Evolutionary conservation across 495 filamentous ascomycete species (phyloP).

Genomic region (Oleoguttula mirabilis): DNA sequence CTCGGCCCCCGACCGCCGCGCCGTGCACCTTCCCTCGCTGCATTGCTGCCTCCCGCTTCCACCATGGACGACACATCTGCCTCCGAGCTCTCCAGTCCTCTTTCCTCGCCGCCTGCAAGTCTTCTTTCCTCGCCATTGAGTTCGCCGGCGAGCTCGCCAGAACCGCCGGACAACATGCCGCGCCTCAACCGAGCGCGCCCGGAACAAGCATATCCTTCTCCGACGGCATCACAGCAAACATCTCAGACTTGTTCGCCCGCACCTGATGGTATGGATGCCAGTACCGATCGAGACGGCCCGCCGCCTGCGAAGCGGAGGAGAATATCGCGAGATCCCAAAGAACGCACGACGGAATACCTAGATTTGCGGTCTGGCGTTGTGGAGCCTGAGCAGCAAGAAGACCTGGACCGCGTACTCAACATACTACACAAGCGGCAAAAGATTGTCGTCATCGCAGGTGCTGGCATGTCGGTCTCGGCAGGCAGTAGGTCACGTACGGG

Average conservation of each 20-base stretch:
- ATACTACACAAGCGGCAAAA: constrained; percentile 81
- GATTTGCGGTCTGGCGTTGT: constrained; percentile 46
- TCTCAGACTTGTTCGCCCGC: constrained; percentile 27
- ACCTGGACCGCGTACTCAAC: constrained; percentile 57
- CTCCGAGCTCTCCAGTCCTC: constrained; percentile 1
- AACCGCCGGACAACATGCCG: constrained; percentile 38
- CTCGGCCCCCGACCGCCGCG: no score
- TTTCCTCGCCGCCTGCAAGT: constrained; percentile 4
- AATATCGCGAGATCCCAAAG: constrained; percentile 49
- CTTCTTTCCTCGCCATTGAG: constrained; percentile 46
- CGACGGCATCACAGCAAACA: constrained; percentile 48
- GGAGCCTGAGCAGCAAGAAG: constrained; percentile 34
- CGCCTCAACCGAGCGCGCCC: not conserved
- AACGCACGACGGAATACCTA: constrained; percentile 64
- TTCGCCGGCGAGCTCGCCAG: constrained; percentile 40
- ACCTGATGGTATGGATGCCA: constrained; percentile 24
- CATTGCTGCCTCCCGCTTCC: not conserved
- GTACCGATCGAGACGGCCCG: constrained; percentile 39
- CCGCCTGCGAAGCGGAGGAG: constrained; percentile 65
- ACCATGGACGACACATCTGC: not conserved
- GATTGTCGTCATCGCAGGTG: constrained; percentile 92
- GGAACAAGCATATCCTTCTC: constrained; percentile 34
- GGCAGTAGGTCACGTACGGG: constrained; percentile 81
- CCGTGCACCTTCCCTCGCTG: no score
- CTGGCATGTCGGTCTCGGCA: constrained; percentile 90